These are phyloP conservation scores for Tetradesmus obliquus DNA, from an alignment of 139 green algal species.

Conservation along the genomic window DNA sequence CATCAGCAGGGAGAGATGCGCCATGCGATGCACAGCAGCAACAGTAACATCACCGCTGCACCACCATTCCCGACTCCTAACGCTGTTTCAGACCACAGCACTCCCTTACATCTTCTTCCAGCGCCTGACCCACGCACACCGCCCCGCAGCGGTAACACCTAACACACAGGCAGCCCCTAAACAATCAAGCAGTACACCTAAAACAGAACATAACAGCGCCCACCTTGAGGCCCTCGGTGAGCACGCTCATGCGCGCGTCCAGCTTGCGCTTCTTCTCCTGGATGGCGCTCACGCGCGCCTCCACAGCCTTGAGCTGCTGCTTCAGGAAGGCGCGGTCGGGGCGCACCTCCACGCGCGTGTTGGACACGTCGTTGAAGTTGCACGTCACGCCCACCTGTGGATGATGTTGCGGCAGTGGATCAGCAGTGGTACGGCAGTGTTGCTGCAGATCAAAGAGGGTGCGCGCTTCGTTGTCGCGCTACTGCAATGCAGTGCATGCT, in stretches of 20 bases:
- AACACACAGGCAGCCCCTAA: neutral
- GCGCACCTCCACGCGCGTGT: conserved; percentile 10
- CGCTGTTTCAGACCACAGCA: too few relatives aligned
- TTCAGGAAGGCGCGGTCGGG: conserved; percentile 26
- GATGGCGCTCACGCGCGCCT: conserved; percentile 40
- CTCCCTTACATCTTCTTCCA: too few relatives aligned
- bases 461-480: too few relatives aligned
- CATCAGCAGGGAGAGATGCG: too few relatives aligned
- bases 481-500: too few relatives aligned
- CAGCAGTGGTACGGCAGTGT: too few relatives aligned
- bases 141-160: too few relatives aligned
- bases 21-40: neutral
- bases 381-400: conserved; percentile 18
- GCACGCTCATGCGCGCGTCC: conserved; percentile 34
- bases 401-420: neutral
- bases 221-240: conserved; percentile 40
- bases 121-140: too few relatives aligned
- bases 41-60: neutral
- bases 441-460: too few relatives aligned
- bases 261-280: conserved; percentile 45
- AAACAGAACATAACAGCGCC: neutral
- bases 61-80: too few relatives aligned
- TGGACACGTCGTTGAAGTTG: conserved; percentile 40
- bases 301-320: conserved; percentile 40
- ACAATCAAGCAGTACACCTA: neutral